These are phyloP conservation scores for Hortaea werneckii DNA, from an alignment of 2,329 filamentous ascomycete genomes.

Conservation along the genomic window DNA sequence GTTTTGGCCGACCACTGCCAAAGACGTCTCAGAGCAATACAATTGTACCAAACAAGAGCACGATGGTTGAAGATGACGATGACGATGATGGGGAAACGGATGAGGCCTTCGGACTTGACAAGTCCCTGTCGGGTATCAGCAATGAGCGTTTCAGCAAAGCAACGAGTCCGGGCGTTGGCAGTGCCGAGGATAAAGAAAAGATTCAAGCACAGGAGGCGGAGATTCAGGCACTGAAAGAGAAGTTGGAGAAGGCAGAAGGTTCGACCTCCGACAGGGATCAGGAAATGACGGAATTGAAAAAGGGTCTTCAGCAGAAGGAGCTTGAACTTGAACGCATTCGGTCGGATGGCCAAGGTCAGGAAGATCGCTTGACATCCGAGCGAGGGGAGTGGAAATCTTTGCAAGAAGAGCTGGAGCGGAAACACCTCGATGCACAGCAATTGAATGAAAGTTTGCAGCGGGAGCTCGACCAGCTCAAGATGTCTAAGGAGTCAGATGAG, in stretches of 20 bases:
- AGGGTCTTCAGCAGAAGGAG: constrained; percentile 1
- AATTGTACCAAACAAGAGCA: constrained; percentile 95
- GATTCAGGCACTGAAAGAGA: constrained; percentile 63
- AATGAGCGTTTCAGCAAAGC: constrained; percentile 3
- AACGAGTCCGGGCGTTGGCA: constrained; percentile 8
- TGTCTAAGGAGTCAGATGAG: constrained; percentile 19
- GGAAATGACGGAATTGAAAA: constrained; percentile 1
- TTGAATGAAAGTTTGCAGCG: constrained; percentile 71
- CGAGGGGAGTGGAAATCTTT: constrained; percentile 29
- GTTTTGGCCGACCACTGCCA: constrained; percentile 60
- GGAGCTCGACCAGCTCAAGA: constrained; percentile 65
- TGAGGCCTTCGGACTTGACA: constrained; percentile 18
- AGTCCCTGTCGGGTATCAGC: constrained; percentile 11
- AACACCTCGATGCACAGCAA: constrained; percentile 39
- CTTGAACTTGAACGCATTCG: constrained; percentile 5
- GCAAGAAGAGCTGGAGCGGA: constrained; percentile 54
- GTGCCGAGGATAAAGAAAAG: constrained; percentile 51
- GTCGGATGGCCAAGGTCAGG: constrained; percentile 1
- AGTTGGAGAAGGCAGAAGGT: constrained; percentile 61
- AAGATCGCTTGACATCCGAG: constrained; percentile 10
- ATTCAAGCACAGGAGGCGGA: constrained; percentile 74
- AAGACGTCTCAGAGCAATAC: constrained; percentile 84
- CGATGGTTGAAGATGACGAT: constrained; percentile 92
- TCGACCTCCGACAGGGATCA: constrained; percentile 43
- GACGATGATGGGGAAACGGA: constrained; percentile 39